Percentiles rank a stretch among this genome's conserved stretches.
These are phyloP conservation scores for Blepharisma undulans DNA, from an alignment of 169 alveolate species.

Conservation along the genomic window DNA sequence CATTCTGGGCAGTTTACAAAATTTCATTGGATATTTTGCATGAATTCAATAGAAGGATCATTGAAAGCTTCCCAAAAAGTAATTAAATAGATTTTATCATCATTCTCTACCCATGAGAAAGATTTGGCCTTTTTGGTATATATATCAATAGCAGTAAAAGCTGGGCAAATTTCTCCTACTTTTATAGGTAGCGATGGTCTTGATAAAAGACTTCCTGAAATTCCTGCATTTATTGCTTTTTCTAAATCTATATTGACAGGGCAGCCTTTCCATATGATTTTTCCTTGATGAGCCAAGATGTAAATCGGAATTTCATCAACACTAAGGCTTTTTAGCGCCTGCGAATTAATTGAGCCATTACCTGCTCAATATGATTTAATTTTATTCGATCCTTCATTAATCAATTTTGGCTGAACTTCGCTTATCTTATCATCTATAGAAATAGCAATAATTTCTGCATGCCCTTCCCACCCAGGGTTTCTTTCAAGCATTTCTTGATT, in stretches of 20 bases:
- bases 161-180: not conserved
- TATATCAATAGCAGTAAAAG: not conserved
- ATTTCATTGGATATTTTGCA: not conserved
- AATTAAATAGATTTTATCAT: not conserved
- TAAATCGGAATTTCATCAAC: conserved; percentile 15
- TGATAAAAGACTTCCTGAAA: not conserved
- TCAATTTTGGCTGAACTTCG: not conserved
- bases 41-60: not conserved
- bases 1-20: conserved; percentile 20
- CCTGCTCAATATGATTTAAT: conserved; percentile 18
- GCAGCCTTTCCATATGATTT: not conserved
- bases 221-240: not conserved
- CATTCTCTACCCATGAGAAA: not conserved
- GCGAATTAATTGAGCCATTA: too few relatives aligned
- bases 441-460: conserved; percentile 21
- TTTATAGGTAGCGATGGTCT: not conserved
- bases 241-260: conserved; percentile 5
- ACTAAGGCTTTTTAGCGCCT: not conserved
- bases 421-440: conserved; percentile 38
- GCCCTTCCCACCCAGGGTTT: conserved; percentile 39
- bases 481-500: conserved; percentile 41
- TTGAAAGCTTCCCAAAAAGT: not conserved
- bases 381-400: not conserved
- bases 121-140: not conserved
- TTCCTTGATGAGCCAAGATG: not conserved